Base-by-base conservation (phyloP, 2,329 filamentous ascomycete species). In the Pestalotiopsis sp. region DNA sequence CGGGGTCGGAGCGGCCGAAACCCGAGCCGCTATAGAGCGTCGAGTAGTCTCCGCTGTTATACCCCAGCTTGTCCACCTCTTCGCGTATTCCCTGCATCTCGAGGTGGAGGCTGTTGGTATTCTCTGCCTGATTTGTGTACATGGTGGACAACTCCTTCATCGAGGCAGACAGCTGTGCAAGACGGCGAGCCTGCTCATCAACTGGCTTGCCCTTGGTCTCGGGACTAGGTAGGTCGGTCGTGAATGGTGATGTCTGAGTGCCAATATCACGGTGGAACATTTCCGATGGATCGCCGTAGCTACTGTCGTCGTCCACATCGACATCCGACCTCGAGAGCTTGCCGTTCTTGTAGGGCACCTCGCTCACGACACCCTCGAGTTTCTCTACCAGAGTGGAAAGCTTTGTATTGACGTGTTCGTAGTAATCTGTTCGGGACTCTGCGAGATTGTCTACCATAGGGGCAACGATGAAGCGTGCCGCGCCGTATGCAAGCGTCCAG, bases 201-300 rank as follows among this genome's bases (percentile, higher is more conserved):
- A 77, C 73, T 57, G 66, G 75, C 56, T 62, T 78, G 70, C 73
- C 80, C 65, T 67, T 58, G 4, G 66, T 59, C 14, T 67, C 20
- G 55, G 55, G 56, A 20, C 38, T 73, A 48, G 9, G 70, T 24
- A 78, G 73, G 5, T 82, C 80, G 3, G 83, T 84, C 2, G 83
- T 77, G 0, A 81, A 81, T 1, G 83, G 84, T 0, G 88, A 89
- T 0, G 93, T 96, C 78, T 96, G 93, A 1, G 92, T 92, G 70
- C 92, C 92, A 68, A 93, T 86, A 75, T 96, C 93, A 59, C 92
- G 88, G 78, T 94, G 92, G 79, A 93, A 96, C 70, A 94, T 86
- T 78, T 95, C 92, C 1, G 91, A 89, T 1, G 93, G 92, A 73
- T 91, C 89, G 69, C 87, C 86, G 68, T 81, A 83, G 30, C 84